Evolutionary conservation across 495 filamentous ascomycete species (phyloP), one percentile per base, ranked within the genome.

Genomic region (Neurospora sp.): DNA sequence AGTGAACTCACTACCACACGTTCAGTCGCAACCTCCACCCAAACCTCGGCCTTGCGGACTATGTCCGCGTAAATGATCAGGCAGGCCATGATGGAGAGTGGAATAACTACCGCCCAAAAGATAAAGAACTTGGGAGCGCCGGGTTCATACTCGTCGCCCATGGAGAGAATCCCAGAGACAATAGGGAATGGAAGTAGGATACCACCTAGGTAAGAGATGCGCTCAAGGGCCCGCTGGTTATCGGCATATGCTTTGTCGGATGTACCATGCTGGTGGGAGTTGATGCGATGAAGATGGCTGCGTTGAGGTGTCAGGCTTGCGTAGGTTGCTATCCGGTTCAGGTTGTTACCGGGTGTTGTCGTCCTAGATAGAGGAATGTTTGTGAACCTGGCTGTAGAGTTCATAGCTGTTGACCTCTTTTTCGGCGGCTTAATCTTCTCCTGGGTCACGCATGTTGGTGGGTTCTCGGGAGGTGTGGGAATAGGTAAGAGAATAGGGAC

Each of bases 31-130:
- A 83, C 79, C 75, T 85, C 83, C 20, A 85, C 80, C 83, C 83
- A 85, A 7, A 85, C 83, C 76, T 85, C 82, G 20, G 77, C 77
- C 78, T 80, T 83, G 73, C 83, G 78, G 54, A 84, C 79, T 16
- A 78, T 81, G 72, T 85, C 83, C 37, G 82, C 82, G 73, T 85
- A 84, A 72, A 85, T 81, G 69, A 85, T 62, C 12, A 80, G 69
- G 1, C 84, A 69, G 37, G 81, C 73, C 39, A 83, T 16, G 18
- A 78, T 44, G 2, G 82, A 74, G 0, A 84, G 77, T 5, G 83
- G 82, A 10, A 80, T 54, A 3, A 77, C 73, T 1, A 77, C 76
- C 1, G 79, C 82, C 83, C 83, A 85, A 71, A 85, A 85, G 0
- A 85, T 74, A 71, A 71, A 85, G 79, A 84, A 84, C 73, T 75